Evolutionary conservation across 2,329 filamentous ascomycete species (phyloP).

Genomic region (Cadophora malorum): DNA sequence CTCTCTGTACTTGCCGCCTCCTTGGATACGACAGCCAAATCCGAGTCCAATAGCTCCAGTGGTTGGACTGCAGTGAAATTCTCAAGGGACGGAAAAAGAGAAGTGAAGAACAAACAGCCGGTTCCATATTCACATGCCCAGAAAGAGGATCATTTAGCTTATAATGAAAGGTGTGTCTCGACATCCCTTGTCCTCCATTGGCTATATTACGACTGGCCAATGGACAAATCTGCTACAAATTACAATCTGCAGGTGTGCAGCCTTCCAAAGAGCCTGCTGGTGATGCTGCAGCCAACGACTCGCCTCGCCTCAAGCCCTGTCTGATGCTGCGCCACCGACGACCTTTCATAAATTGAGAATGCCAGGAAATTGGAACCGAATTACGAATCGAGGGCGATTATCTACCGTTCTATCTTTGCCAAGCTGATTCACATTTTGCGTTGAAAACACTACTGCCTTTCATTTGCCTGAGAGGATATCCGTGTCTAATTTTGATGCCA

Average conservation of each 20-base stretch:
- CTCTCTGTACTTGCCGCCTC: slow-evolving; percentile 13
- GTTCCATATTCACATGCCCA: background rate
- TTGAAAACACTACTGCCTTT: background rate
- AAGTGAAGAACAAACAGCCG: background rate
- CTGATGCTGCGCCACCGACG: slow-evolving; percentile 31
- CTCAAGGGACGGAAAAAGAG: background rate
- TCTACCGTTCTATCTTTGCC: background rate
- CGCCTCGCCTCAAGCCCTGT: slow-evolving; percentile 5
- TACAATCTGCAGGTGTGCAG: slow-evolving; percentile 19
- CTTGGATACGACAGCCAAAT: background rate
- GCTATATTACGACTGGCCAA: slow-evolving; percentile 28
- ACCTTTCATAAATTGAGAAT: slow-evolving; percentile 5
- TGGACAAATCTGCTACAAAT: slow-evolving; percentile 3
- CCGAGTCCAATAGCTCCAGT: background rate
- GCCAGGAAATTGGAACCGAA: slow-evolving; percentile 15
- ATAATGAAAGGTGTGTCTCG: slow-evolving; percentile 21
- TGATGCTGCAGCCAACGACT: slow-evolving; percentile 18
- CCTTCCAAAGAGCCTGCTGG: slow-evolving; percentile 21
- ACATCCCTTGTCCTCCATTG: slow-evolving; percentile 23
- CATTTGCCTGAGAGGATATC: background rate
- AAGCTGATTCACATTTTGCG: slow-evolving; percentile 1
- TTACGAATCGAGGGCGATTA: slow-evolving; percentile 32
- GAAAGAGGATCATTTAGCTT: slow-evolving; percentile 31
- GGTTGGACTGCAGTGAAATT: background rate
- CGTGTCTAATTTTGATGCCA: background rate